Evolutionary conservation across 2,329 filamentous ascomycete genomes (phyloP).

Genomic region (Epichloe uncinata): DNA sequence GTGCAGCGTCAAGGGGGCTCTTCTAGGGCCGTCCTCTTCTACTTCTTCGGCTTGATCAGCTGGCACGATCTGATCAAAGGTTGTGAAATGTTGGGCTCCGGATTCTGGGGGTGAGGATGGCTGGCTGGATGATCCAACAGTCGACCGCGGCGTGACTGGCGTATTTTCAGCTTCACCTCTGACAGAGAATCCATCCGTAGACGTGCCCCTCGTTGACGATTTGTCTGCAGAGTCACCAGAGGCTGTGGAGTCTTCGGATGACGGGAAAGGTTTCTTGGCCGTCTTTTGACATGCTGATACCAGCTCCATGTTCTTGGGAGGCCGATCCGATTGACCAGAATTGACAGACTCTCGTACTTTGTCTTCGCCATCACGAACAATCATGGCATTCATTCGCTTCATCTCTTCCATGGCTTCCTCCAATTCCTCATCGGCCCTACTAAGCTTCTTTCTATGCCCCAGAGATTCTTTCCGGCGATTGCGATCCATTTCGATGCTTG

Average conservation of each 20-base stretch:
- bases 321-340: conserved; percentile 18
- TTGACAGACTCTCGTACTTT: conserved; percentile 16
- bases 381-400: conserved; percentile 70
- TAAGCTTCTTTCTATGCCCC: conserved; percentile 55
- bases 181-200: conserved; percentile 19
- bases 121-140: conserved; percentile 25
- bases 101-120: conserved; percentile 24
- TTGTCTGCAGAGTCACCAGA: conserved; percentile 7
- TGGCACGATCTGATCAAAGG: conserved; percentile 66
- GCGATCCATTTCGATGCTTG: conserved; percentile 35
- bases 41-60: conserved; percentile 28
- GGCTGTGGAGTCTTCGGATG: conserved; percentile 1
- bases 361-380: conserved; percentile 55
- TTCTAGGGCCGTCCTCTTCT: conserved; percentile 35
- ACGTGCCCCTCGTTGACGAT: conserved; percentile 13
- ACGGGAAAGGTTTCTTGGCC: conserved; percentile 15
- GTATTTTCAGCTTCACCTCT: conserved; percentile 24
- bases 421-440: conserved; percentile 76
- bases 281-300: conserved; percentile 8
- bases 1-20: conserved; percentile 55
- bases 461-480: conserved; percentile 33
- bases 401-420: conserved; percentile 79
- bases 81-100: conserved; percentile 46
- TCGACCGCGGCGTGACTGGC: conserved; percentile 33
- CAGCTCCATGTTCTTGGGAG: conserved; percentile 11